Conservation (phyloP, 352 stramenopile species). For the Blastocystis hominis region DNA sequence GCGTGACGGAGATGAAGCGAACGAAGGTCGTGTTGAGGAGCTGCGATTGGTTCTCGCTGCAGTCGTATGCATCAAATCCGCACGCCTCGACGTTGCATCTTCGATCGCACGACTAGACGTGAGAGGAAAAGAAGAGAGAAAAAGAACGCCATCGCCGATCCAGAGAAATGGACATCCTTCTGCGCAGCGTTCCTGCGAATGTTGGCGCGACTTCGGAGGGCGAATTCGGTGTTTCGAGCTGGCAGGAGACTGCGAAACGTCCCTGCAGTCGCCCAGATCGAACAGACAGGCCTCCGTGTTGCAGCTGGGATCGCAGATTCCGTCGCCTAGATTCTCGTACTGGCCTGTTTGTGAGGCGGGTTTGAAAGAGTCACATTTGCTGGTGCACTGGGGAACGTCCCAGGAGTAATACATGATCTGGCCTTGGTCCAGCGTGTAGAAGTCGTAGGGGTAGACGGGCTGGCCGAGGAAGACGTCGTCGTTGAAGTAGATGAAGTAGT, state of each 20-base stretch:
- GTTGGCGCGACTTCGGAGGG: background rate
- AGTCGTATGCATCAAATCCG: slow-evolving; percentile 74
- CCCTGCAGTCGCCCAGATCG: slow-evolving; percentile 83
- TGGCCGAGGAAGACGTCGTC: slow-evolving; percentile 85
- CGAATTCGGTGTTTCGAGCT: background rate
- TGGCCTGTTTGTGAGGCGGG: background rate
- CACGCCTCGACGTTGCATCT: slow-evolving; percentile 73
- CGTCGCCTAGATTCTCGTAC: slow-evolving; percentile 65
- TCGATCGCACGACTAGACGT: slow-evolving; percentile 65
- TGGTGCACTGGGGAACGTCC: slow-evolving; percentile 78
- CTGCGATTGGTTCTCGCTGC: slow-evolving; percentile 63
- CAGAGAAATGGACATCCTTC: slow-evolving; percentile 70
- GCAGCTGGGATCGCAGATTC: slow-evolving; percentile 73
- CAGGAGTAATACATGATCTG: slow-evolving; percentile 83
- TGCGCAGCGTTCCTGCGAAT: slow-evolving; percentile 62
- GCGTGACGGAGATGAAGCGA: background rate
- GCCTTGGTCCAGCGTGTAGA: slow-evolving; percentile 72
- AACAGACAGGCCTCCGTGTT: slow-evolving; percentile 78
- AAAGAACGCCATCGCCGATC: slow-evolving; percentile 68
- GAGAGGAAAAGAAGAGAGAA: no score
- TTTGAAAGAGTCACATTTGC: slow-evolving; percentile 68
- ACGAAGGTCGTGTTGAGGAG: slow-evolving; percentile 61
- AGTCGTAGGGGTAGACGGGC: slow-evolving; percentile 77
- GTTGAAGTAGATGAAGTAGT: slow-evolving; percentile 88
- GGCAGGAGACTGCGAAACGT: slow-evolving; percentile 62